Conservation (phyloP, 768 basidiomycete species). For the Cystobasidium tubakii region DNA sequence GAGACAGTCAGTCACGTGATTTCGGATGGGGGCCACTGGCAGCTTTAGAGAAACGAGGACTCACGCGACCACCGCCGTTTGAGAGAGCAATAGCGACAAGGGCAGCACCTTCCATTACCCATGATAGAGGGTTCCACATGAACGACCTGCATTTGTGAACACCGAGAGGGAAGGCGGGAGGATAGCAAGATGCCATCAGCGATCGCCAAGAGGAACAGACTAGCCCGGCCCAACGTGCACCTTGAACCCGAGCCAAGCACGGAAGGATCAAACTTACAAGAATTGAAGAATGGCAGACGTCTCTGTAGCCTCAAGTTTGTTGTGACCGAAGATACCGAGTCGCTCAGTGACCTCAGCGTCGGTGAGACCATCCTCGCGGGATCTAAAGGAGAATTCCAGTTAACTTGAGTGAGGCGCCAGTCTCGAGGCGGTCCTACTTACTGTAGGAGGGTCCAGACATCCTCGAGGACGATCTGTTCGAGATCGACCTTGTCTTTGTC, state of each 20-base stretch:
- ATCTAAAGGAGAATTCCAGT: constrained; percentile 48
- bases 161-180: not conserved
- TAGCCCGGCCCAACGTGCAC: not conserved
- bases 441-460: constrained; percentile 92
- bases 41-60: not conserved
- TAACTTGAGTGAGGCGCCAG: not conserved
- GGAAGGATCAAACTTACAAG: constrained; percentile 43
- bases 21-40: not conserved
- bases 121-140: constrained; percentile 99
- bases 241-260: not conserved
- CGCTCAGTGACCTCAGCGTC: constrained; percentile 71
- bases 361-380: constrained; percentile 70
- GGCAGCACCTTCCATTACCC: constrained; percentile 94
- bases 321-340: constrained; percentile 88
- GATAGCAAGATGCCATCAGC: not conserved
- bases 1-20: constrained; percentile 2
- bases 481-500: constrained; percentile 99
- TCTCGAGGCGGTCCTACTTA: too few relatives aligned
- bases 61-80: constrained; percentile 65
- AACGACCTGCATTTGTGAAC: constrained; percentile 52
- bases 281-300: constrained; percentile 76
- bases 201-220: not conserved
- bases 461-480: constrained; percentile 91
- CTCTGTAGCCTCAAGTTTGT: constrained; percentile 85
- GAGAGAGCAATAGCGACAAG: constrained; percentile 91